Base-by-base conservation (phyloP, 2,329 filamentous ascomycete species). In the Neofusicoccum kwambonambiense region DNA sequence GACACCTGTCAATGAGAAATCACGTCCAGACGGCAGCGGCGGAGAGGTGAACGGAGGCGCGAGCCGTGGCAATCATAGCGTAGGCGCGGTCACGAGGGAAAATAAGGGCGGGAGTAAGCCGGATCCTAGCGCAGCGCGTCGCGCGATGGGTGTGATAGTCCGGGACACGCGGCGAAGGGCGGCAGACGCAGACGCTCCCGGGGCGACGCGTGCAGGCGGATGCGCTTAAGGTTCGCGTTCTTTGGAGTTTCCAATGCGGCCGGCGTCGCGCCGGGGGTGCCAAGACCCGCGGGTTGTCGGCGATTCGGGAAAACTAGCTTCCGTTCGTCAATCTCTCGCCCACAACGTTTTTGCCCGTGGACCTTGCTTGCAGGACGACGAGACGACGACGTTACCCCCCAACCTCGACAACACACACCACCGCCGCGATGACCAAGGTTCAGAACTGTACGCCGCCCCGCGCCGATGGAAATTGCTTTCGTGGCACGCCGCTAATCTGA, bases 351-450 rank as follows among this genome's bases (percentile, higher is more conserved):
- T 60, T 60, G 56, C 56, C 61, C 49, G 47, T 17, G 39, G 42
- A 44, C 39, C 31, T 44, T 45, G 42, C 42, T 35, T 54, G 50
- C 27, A 64, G 49, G 50, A 42, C 61, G 61, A 64, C 61, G 61
- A 64, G 61, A 64, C 61, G 60, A 62, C 60, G 61, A 64, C 61
- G 49, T 52, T 64, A 64, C 49, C 61, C 60, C 60, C 49, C 61
- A 47, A 52, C 50, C 39, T 54, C 61, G 49, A 64, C 61, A 44
- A 64, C 61, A 64, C 61, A 52, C 61, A 64, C 13, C 41, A 64
- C 61, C 61, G 35, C 74, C 85, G 86, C 80, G 81, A 91, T 91
- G 89, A 86, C 84, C 78, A 91, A 91, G 83, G 84, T 90, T 80
- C 89, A 86, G 84, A 80, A 77, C 76, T 78, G 84, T 87, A 80